Conservation (phyloP, 768 basidiomycete genomes). For the Psilocybe cyanescens region DNA sequence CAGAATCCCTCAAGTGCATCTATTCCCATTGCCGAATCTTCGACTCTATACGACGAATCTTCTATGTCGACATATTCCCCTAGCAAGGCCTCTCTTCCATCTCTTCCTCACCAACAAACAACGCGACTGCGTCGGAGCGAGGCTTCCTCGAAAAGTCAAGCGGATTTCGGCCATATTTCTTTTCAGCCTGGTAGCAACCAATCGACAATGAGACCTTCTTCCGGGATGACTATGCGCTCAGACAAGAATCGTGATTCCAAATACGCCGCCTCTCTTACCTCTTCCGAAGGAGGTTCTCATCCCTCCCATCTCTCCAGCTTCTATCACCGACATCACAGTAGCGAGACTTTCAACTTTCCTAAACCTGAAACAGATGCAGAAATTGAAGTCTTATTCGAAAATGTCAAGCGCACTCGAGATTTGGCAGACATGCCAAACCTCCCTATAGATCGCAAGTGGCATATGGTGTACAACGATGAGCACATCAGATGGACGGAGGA, state of each 20-base stretch:
- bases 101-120: constrained; percentile 34
- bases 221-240: constrained; percentile 56
- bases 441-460: constrained; percentile 88
- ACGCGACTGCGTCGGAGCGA: constrained; percentile 57
- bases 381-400: constrained; percentile 81
- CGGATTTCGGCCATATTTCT: constrained; percentile 56
- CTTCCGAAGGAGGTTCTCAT: constrained; percentile 46
- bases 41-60: constrained; percentile 60
- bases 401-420: constrained; percentile 72
- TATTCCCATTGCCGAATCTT: constrained; percentile 58
- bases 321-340: constrained; percentile 55
- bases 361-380: constrained; percentile 78
- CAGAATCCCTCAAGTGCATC: constrained; percentile 53
- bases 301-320: constrained; percentile 54
- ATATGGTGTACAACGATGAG: constrained; percentile 83
- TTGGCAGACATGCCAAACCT: constrained; percentile 62
- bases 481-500: constrained; percentile 80
- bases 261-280: constrained; percentile 60
- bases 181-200: constrained; percentile 29
- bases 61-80: constrained; percentile 38
- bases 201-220: constrained; percentile 51
- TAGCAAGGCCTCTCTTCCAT: constrained; percentile 18
- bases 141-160: constrained; percentile 56
- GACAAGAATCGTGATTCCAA: constrained; percentile 64
- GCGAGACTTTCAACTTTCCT: constrained; percentile 70